A percentile compares a stretch with the other conserved stretches of the same genome.
Conservation (phyloP, 2,329 filamentous ascomycete species). For the Graphilbum ipis-grandicollis region DNA sequence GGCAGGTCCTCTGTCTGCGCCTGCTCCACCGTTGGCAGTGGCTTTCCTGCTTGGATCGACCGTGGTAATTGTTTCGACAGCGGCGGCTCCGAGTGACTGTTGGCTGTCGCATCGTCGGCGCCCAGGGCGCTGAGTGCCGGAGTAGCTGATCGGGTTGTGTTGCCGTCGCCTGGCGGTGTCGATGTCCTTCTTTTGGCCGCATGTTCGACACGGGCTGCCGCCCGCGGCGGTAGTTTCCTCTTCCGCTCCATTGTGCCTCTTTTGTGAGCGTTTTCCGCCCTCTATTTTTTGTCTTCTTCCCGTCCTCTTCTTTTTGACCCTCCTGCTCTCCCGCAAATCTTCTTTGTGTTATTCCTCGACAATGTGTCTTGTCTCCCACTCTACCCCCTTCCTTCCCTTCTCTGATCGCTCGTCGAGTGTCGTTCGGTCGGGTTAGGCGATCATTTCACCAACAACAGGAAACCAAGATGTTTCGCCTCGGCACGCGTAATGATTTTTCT, state of each 20-base stretch:
- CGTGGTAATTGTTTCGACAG: conserved; percentile 37
- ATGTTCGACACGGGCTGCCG: conserved; percentile 41
- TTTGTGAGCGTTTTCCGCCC: no score
- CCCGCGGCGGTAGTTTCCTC: conserved; percentile 45
- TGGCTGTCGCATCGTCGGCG: conserved; percentile 13
- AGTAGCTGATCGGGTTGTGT: conserved; percentile 26
- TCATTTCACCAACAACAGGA: no score
- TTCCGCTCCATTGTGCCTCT: conserved; percentile 40
- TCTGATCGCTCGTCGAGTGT: no score
- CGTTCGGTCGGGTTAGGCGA: no score
- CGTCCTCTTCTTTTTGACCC: no score
- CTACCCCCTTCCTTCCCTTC: no score
- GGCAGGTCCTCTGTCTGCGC: conserved; percentile 48
- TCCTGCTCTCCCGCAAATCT: no score
- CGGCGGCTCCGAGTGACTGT: conserved; percentile 17
- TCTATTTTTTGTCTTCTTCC: no score
- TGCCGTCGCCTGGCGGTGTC: conserved; percentile 26
- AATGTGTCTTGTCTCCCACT: no score
- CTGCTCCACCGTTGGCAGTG: conserved; percentile 52
- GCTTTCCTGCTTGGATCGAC: conserved; percentile 45
- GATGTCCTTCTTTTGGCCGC: conserved; percentile 41
- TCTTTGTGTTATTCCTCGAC: no score
- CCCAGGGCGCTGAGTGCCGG: conserved; percentile 18
- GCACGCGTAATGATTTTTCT: no score
- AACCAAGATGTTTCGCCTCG: no score